phyloP scores from a whole-genome alignment of 768 basidiomycete species.

The Tylopilus subfusipes region DNA sequence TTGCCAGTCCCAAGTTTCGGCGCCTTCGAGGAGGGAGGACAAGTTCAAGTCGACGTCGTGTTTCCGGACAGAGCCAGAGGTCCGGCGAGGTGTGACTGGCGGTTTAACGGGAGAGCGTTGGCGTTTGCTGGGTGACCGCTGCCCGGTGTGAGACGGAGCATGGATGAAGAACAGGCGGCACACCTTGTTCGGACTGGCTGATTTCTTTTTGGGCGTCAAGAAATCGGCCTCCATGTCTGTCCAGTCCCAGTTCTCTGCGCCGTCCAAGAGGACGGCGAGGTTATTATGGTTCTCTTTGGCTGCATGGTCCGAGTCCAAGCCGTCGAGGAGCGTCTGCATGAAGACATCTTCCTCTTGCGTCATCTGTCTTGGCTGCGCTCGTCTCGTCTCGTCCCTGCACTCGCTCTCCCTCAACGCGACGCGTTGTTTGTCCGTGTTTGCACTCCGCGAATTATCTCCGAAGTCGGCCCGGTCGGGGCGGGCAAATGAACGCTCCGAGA shows the following conservation, averaged over 20 bases:
- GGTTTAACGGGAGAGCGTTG: constrained; percentile 20
- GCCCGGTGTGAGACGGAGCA: neutral
- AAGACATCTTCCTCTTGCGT: constrained; percentile 55
- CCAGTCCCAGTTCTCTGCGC: constrained; percentile 71
- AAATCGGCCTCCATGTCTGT: constrained; percentile 51
- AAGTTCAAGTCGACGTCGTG: constrained; percentile 40
- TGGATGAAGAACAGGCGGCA: neutral
- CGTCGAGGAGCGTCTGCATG: constrained; percentile 50
- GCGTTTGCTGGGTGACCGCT: constrained; percentile 14
- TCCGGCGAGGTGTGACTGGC: constrained; percentile 9
- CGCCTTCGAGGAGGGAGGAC: constrained; percentile 52
- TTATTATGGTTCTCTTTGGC: constrained; percentile 30
- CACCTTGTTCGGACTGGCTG: constrained; percentile 26
- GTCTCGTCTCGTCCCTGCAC: neutral
- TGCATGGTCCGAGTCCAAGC: constrained; percentile 38
- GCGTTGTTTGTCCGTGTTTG: constrained; percentile 26
- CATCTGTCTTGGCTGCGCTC: constrained; percentile 27
- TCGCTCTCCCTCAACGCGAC: constrained; percentile 9
- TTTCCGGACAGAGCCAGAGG: neutral
- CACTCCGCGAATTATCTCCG: constrained; percentile 14
- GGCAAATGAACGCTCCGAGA: too few species aligned
- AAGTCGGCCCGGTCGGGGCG: too few species aligned
- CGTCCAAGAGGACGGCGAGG: constrained; percentile 51
- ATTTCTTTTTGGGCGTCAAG: constrained; percentile 48
- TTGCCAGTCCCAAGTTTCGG: constrained; percentile 69